Evolutionary conservation across 2,329 filamentous ascomycete genomes (phyloP).

Genomic region (Pseudocercospora vitis): DNA sequence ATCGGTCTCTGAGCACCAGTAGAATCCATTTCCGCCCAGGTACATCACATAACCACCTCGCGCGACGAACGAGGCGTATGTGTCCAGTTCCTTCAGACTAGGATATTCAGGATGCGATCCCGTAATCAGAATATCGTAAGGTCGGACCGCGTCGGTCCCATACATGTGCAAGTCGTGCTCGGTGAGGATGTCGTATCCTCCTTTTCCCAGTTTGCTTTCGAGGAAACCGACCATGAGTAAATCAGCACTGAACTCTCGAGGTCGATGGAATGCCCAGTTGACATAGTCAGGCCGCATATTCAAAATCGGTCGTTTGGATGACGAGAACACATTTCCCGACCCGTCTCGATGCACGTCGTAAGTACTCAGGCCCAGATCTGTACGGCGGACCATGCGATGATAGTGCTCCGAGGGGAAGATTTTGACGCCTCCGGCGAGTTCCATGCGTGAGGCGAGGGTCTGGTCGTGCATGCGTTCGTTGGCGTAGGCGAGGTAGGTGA

Average conservation of each 20-base stretch:
- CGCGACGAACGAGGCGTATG: slow-evolving; percentile 1
- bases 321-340: slow-evolving; percentile 6
- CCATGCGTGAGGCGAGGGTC: slow-evolving; percentile 3
- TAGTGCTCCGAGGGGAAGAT: neutral
- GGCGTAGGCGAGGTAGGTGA: slow-evolving; percentile 12
- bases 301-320: slow-evolving; percentile 3
- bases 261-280: slow-evolving; percentile 9
- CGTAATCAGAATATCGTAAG: slow-evolving; percentile 10
- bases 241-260: slow-evolving; percentile 7
- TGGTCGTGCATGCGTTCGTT: slow-evolving; percentile 13
- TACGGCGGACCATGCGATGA: slow-evolving; percentile 1
- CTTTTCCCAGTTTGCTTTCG: slow-evolving; percentile 6
- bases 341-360: slow-evolving; percentile 11
- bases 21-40: slow-evolving; percentile 9
- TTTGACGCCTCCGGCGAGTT: slow-evolving; percentile 7
- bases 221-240: slow-evolving; percentile 11
- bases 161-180: slow-evolving; percentile 7
- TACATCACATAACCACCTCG: slow-evolving; percentile 9
- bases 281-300: slow-evolving; percentile 11
- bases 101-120: slow-evolving; percentile 12
- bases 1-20: slow-evolving; percentile 7
- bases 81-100: slow-evolving; percentile 7
- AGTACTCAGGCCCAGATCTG: slow-evolving; percentile 3
- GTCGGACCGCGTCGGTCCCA: neutral
- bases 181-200: slow-evolving; percentile 7